Base-by-base conservation (phyloP, 371 early-diverging fungal species). In the Circinella minor region DNA sequence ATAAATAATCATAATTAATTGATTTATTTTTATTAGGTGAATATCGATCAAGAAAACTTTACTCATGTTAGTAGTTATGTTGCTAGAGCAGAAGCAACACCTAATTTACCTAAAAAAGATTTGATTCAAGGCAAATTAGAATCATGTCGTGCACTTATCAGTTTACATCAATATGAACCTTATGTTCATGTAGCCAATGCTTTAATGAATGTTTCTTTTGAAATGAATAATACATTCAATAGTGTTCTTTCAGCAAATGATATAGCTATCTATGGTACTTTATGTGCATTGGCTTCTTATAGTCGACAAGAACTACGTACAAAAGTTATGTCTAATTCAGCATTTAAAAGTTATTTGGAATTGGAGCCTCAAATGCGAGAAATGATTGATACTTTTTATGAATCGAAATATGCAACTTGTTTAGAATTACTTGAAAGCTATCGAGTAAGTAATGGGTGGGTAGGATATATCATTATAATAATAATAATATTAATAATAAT, bases 251-350 rank as follows among this genome's bases (percentile, higher is more conserved):
- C 94, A 0, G 81, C 93, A 11, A 92, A 92, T 68, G 96, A 96
- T 74, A 81, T 96, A 57, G 95, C 95, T 14, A 81, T 92, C 4
- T 94, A 94, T 75, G 93, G 93, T 64, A 91, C 89, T 51, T 81
- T 95, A 14, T 92, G 92, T 71, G 94, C 94, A 1, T 74, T 96
- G 49, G 92, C 94, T 8, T 87, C 94, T 4, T 93, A 90, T 70
- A 89, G 90, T 66, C 84, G 96, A 47, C 68, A 80, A 48, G 91
- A 94, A 57, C 77, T 96, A 14, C 90, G 91, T 70, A 73, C 72
- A 0, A 76, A 88, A 67, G 85, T 94, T 10, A 81, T 93, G 48
- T 91, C 92, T 43, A 95, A 92, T 70, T 70, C 83, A 11, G 84
- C 88, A 11, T 93, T 95, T 75, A 92, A 91, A 65, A 86, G 87